Conservation (phyloP, 2,329 filamentous ascomycete genomes). For the Grosmannia clavigera region DNA sequence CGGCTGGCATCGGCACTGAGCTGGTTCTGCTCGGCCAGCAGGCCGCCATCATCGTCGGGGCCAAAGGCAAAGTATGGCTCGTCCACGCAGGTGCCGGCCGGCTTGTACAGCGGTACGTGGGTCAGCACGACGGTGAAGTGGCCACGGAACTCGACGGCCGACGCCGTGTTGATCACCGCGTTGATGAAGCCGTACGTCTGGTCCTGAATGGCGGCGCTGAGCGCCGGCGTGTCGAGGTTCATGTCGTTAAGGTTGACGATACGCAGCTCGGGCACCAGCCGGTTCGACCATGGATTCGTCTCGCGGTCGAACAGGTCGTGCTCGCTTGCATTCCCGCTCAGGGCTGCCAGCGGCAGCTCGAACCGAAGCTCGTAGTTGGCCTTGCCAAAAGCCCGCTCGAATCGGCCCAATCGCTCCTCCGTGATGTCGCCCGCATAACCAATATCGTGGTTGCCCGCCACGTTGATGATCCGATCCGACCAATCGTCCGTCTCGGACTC, state of each 20-base stretch:
- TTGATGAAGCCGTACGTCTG: constrained; percentile 70
- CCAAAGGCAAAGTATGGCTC: constrained; percentile 74
- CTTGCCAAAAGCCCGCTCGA: constrained; percentile 74
- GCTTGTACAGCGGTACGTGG: constrained; percentile 83
- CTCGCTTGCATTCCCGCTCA: constrained; percentile 14
- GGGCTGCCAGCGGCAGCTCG: constrained; percentile 37
- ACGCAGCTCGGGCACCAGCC: constrained; percentile 56
- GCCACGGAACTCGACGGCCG: constrained; percentile 46
- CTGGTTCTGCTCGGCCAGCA: constrained; percentile 78
- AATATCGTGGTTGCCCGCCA: constrained; percentile 92
- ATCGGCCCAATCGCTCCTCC: constrained; percentile 60
- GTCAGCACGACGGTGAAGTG: constrained; percentile 78
- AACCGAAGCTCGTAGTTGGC: constrained; percentile 84
- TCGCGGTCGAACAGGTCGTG: constrained; percentile 28
- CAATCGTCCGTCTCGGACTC: constrained; percentile 33
- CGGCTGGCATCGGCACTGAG: constrained; percentile 60
- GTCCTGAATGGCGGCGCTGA: constrained; percentile 53
- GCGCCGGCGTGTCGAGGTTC: constrained; percentile 79
- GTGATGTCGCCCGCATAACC: constrained; percentile 91
- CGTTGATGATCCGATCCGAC: constrained; percentile 70
- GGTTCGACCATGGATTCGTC: constrained; percentile 32
- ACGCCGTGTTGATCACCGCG: constrained; percentile 48
- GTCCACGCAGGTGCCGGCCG: constrained; percentile 71
- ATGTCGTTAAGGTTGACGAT: constrained; percentile 83
- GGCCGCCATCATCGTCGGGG: constrained; percentile 45